Base-by-base conservation (phyloP, 73 alveolate species). In the Paramecium primaurelia region DNA sequence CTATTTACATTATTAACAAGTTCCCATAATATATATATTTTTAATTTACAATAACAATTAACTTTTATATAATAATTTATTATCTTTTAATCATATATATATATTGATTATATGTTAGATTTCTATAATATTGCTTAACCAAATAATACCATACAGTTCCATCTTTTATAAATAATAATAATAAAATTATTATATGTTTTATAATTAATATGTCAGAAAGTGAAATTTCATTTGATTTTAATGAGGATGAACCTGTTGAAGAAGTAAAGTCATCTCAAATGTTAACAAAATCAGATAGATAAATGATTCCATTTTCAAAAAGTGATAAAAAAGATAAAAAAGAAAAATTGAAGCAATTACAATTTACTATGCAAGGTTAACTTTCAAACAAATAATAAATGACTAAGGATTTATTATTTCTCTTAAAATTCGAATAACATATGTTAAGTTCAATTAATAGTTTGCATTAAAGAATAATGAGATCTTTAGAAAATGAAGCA, bases 1-100 rank as follows among this genome's bases (percentile, higher is more conserved):
- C 14, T 54, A 54, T n/a, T 30, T 80, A 47, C 91, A 80, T 26
- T 59, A 80, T 80, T 80, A n/a, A 47, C 91, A 80, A 18, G 26
- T 26, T 80, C 91, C 91, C 91, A 80, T 80, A 16, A 64, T 44
- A 38, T 16, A 22, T 22, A 37, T 44, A 25, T 2, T 1, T 42
- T 37, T 77, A 34, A 77, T 25, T 44, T 2, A 6, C 45, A 38
- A 38, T 6, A 6, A 38, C 45, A 38, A 9, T 9, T 38, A 38
- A 38, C 45, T 38, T 38, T 2, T 38, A 38, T 8, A 38, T 38
- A 38, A 22, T 49, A n/a, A 49, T 12, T 49, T 49, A 49, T 49
- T 49, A 16, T 6, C 8, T 1, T 49, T 22, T 22, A 49, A 16
- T 49, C 25, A 16, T 28, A 3, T 5, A 3, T 3, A 26, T 16